A percentile compares a stretch with the other conserved stretches of the same genome.
Conservation (phyloP, 2,329 filamentous ascomycete genomes). For the Colletotrichum paranaense region DNA sequence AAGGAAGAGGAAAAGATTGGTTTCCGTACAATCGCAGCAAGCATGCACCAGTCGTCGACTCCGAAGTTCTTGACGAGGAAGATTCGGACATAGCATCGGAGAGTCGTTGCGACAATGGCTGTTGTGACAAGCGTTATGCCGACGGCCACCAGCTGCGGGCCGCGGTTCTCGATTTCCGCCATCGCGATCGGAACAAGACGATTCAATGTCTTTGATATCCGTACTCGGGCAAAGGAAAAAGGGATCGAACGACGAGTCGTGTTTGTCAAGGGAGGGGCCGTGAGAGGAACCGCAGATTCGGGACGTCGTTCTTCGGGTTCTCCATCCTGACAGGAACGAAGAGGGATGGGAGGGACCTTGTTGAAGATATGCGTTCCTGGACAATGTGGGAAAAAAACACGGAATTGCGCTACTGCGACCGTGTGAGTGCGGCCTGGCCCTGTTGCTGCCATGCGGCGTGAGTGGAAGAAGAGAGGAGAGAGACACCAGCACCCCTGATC, state of each 20-base stretch:
- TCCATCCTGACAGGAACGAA: constrained; percentile 16
- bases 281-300: constrained; percentile 24
- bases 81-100: constrained; percentile 49
- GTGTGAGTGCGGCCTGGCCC: background rate
- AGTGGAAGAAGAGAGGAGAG: background rate
- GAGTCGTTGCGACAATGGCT: constrained; percentile 42
- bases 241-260: constrained; percentile 4
- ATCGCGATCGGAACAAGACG: constrained; percentile 7
- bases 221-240: background rate
- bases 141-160: constrained; percentile 47
- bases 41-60: constrained; percentile 53
- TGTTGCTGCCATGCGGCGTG: background rate
- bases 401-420: background rate
- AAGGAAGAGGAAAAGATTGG: background rate
- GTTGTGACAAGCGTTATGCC: constrained; percentile 43
- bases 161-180: constrained; percentile 43
- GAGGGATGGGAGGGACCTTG: constrained; percentile 4
- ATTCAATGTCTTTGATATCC: background rate
- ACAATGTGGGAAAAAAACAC: background rate
- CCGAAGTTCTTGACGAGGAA: constrained; percentile 52
- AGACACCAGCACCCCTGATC: constrained; percentile 11
- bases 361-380: constrained; percentile 25
- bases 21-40: constrained; percentile 45
- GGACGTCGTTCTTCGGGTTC: constrained; percentile 18
- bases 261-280: constrained; percentile 4